Conservation (phyloP, 371 early-diverging fungal genomes). For the Massospora cicadina region DNA sequence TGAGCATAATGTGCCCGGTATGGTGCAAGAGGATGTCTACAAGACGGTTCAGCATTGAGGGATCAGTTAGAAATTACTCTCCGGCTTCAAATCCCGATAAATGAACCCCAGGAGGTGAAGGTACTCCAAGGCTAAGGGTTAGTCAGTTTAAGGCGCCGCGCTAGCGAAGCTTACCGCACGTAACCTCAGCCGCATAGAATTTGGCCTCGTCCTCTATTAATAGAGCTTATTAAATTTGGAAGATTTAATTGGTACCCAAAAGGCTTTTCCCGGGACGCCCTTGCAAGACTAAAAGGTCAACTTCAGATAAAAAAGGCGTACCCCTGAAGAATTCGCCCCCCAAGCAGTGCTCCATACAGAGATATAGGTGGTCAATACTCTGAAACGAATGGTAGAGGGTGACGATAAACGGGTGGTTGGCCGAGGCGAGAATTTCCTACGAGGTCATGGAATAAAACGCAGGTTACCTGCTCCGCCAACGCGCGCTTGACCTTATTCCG, state of each 20-base stretch:
- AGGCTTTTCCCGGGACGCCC: conserved; percentile 12
- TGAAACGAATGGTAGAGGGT: conserved; percentile 93
- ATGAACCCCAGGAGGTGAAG: conserved; percentile 93
- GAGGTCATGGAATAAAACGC: background rate
- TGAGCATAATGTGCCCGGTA: conserved; percentile 90
- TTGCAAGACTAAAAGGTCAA: conserved; percentile 10
- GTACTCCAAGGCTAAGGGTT: conserved; percentile 68
- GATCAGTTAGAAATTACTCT: conserved; percentile 36
- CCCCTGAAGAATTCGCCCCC: conserved; percentile 97
- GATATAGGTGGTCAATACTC: conserved; percentile 80
- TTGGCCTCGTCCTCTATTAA: conserved; percentile 64
- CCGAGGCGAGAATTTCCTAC: conserved; percentile 65
- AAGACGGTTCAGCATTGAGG: background rate
- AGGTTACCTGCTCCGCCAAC: conserved; percentile 64
- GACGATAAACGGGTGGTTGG: conserved; percentile 95
- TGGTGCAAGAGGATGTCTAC: conserved; percentile 79
- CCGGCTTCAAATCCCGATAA: conserved; percentile 98
- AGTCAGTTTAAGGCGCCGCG: background rate
- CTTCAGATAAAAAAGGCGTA: conserved; percentile 14
- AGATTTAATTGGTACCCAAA: background rate
- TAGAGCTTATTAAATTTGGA: background rate
- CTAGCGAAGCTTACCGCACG: conserved; percentile 19
- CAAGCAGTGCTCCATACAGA: conserved; percentile 96
- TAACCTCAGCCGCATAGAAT: conserved; percentile 97
- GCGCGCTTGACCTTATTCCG: conserved; percentile 91